A percentile compares a stretch with the other conserved stretches of the same genome.
phyloP scores from a whole-genome alignment of 352 stramenopile genomes.

The Thalassiosira exigua region DNA sequence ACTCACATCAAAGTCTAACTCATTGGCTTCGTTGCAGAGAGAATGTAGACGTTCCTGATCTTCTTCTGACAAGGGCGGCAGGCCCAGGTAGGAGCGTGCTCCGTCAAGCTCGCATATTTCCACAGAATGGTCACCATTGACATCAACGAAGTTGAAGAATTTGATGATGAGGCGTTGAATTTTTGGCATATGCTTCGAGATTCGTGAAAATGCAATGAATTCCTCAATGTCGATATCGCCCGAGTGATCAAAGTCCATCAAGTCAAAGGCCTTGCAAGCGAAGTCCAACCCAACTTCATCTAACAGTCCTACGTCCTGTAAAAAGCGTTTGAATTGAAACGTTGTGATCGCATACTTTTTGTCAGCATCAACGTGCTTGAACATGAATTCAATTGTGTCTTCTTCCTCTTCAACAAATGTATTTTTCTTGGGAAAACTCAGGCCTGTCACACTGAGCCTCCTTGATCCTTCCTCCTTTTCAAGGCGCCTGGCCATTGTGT shows the following conservation, averaged over 20 bases:
- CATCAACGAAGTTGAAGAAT: conserved; percentile 62
- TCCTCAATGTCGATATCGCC: conserved; percentile 29
- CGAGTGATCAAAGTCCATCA: conserved; percentile 46
- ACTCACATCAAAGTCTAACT: conserved; percentile 42
- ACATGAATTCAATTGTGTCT: conserved; percentile 18
- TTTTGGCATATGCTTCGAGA: conserved; percentile 19
- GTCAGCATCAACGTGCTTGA: conserved; percentile 21
- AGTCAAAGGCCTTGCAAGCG: conserved; percentile 30
- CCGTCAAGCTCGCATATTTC: conserved; percentile 48
- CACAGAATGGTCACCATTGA: conserved; percentile 28
- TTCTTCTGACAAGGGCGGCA: conserved; percentile 18
- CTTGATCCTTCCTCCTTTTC: too few species aligned
- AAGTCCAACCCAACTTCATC: conserved; percentile 40
- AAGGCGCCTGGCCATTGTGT: too few species aligned
- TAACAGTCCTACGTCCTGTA: conserved; percentile 21
- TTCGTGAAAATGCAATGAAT: conserved; percentile 45
- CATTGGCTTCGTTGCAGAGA: conserved; percentile 34
- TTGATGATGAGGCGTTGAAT: conserved; percentile 39
- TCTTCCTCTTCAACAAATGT: conserved; percentile 16
- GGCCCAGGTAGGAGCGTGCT: conserved; percentile 41
- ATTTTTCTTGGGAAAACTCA: too few species aligned
- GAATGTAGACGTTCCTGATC: conserved; percentile 14
- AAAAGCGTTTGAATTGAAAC: conserved; percentile 24
- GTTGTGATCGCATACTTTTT: conserved; percentile 14
- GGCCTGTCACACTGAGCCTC: too few species aligned